Conservation (phyloP, 208 protist genomes). For the Leishmania aethiopica region DNA sequence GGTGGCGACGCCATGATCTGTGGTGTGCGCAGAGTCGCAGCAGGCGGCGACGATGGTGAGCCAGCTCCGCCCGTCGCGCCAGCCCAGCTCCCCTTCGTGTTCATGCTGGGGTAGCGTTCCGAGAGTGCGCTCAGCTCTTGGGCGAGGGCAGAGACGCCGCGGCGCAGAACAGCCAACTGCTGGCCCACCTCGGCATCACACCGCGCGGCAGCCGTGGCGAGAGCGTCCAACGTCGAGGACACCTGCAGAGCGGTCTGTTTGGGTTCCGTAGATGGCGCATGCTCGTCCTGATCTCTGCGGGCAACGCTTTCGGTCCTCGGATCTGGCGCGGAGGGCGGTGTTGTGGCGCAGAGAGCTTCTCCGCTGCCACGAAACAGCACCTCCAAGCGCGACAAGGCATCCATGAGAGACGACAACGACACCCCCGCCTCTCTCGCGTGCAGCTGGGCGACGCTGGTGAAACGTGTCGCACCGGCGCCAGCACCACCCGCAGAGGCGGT, state of each 20-base stretch:
- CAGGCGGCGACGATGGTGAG: neutral
- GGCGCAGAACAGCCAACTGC: conserved; percentile 30
- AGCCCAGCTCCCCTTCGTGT: neutral
- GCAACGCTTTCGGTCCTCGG: neutral
- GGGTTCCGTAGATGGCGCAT: neutral
- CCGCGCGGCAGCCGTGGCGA: conserved; percentile 13
- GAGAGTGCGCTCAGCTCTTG: conserved; percentile 21
- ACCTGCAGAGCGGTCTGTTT: conserved; percentile 6
- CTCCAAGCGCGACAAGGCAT: conserved; percentile 2
- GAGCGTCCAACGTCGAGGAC: conserved; percentile 21
- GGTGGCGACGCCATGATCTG: conserved; percentile 9
- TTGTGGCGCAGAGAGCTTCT: conserved; percentile 7
- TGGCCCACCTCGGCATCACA: conserved; percentile 37
- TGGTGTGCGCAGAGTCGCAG: conserved; percentile 11
- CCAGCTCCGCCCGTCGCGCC: neutral
- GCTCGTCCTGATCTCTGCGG: neutral
- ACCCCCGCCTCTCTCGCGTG: neutral
- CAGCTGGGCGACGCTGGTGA: conserved; percentile 6
- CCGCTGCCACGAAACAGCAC: conserved; percentile 8
- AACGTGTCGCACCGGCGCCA: neutral
- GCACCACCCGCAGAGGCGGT: neutral
- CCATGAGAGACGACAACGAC: neutral
- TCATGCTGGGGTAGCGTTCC: conserved; percentile 24
- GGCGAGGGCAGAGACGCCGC: conserved; percentile 29
- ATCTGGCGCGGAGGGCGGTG: neutral